Percentiles rank a stretch among this genome's conserved stretches.
Evolutionary conservation across 768 basidiomycete species (phyloP).

Genomic region (Candolleomyces eurysporus): DNA sequence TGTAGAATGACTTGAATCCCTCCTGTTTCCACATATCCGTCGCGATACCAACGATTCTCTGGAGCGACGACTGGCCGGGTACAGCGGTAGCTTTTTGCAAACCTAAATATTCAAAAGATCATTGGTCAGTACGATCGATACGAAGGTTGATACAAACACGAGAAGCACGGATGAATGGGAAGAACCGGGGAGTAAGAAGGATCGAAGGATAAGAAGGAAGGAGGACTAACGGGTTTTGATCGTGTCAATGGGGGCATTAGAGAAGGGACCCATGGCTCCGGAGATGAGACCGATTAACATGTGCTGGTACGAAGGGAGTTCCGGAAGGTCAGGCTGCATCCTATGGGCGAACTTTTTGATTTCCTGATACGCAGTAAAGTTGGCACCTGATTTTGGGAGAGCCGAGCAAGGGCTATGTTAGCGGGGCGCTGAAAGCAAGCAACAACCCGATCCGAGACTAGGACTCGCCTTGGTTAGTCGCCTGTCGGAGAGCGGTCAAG

Average conservation of each 20-base stretch:
- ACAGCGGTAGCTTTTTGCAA: slow-evolving; percentile 79
- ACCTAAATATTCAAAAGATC: slow-evolving; percentile 40
- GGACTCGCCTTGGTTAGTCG: slow-evolving; percentile 87
- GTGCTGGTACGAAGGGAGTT: slow-evolving; percentile 93
- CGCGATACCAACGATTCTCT: slow-evolving; percentile 78
- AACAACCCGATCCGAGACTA: background rate
- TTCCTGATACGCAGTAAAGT: slow-evolving; percentile 98
- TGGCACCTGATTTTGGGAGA: slow-evolving; percentile 57
- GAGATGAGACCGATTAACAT: slow-evolving; percentile 94
- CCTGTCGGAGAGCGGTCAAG: slow-evolving; percentile 91
- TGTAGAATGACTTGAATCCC: slow-evolving; percentile 90
- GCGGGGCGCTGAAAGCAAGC: background rate
- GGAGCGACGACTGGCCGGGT: slow-evolving; percentile 73
- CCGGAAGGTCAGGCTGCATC: slow-evolving; percentile 72
- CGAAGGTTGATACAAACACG: background rate
- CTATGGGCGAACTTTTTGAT: slow-evolving; percentile 81
- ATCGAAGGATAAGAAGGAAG: background rate
- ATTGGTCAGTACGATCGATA: slow-evolving; percentile 1
- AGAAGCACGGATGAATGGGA: background rate
- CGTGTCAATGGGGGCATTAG: slow-evolving; percentile 93
- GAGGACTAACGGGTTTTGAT: slow-evolving; percentile 83
- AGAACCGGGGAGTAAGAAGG: background rate
- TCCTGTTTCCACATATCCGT: slow-evolving; percentile 93
- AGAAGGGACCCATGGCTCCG: slow-evolving; percentile 98
- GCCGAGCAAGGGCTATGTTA: background rate